A percentile compares a stretch with the other conserved stretches of the same genome.
Evolutionary conservation across 371 early-diverging fungal genomes (phyloP).

Genomic region (Mortierella polycephala): DNA sequence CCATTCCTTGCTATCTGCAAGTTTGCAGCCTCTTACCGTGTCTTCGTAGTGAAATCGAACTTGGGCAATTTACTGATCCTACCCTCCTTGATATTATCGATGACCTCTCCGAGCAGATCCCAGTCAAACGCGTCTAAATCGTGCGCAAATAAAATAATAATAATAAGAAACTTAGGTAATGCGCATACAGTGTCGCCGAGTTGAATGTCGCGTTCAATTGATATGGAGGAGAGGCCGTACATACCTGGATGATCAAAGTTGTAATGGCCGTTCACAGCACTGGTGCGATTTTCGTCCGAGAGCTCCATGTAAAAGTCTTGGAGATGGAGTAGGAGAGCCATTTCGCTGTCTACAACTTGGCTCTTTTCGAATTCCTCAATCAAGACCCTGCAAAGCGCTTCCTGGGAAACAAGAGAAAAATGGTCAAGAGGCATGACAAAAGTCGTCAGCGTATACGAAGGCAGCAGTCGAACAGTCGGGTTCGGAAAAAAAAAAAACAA

Average conservation of each 20-base stretch:
- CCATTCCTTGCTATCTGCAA: not conserved
- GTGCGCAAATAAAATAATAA: not conserved
- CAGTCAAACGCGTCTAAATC: conserved; percentile 43
- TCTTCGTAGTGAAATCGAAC: conserved; percentile 49
- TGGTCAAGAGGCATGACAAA: too few relatives aligned
- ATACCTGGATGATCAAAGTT: conserved; percentile 73
- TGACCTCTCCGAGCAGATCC: conserved; percentile 38
- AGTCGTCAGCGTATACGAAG: too few relatives aligned
- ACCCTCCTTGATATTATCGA: conserved; percentile 38
- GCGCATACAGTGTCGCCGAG: not conserved
- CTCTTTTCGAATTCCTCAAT: conserved; percentile 43
- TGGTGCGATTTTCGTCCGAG: conserved; percentile 56
- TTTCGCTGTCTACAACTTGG: conserved; percentile 42
- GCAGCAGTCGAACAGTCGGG: not conserved
- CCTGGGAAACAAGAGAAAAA: conserved; percentile 14
- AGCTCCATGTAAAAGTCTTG: conserved; percentile 70
- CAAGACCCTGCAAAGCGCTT: conserved; percentile 41
- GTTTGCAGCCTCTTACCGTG: conserved; percentile 14
- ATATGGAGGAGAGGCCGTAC: too few relatives aligned
- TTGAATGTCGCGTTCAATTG: not conserved
- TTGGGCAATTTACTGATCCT: conserved; percentile 28
- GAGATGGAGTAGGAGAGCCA: conserved; percentile 56
- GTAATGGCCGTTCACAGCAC: conserved; percentile 58
- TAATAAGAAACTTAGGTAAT: not conserved
- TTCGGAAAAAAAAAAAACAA: not conserved